Percentiles rank a stretch among this genome's conserved stretches.
phyloP scores from a whole-genome alignment of 352 stramenopile species.

The Phytophthora syringae region DNA sequence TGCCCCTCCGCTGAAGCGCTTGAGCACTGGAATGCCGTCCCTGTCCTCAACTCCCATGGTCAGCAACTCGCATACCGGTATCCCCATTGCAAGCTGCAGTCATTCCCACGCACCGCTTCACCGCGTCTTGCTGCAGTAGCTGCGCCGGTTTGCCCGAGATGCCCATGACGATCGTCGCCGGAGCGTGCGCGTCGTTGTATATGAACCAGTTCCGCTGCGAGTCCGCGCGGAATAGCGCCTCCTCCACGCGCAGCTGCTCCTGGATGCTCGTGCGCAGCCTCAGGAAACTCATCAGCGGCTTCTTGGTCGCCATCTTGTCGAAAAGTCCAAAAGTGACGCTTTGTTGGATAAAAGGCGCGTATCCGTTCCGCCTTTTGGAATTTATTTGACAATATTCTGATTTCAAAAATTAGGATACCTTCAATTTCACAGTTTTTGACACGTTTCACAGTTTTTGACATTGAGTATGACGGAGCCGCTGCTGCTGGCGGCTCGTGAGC shows the following conservation, averaged over 20 bases:
- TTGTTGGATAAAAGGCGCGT: conserved; percentile 10
- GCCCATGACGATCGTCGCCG: conserved; percentile 93
- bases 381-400: too few relatives aligned
- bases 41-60: too few relatives aligned
- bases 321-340: neutral
- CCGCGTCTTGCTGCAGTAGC: conserved; percentile 85
- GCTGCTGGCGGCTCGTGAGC: conserved; percentile 47
- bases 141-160: conserved; percentile 95
- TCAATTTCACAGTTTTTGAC: conserved; percentile 30
- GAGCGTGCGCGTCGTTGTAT: conserved; percentile 71
- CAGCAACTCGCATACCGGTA: too few relatives aligned
- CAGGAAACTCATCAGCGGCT: conserved; percentile 75
- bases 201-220: conserved; percentile 84
- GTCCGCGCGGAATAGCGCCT: conserved; percentile 93
- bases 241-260: conserved; percentile 91
- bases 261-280: conserved; percentile 74
- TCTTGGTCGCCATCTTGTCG: conserved; percentile 28
- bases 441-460: conserved; percentile 29
- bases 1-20: conserved; percentile 98
- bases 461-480: conserved; percentile 34
- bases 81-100: neutral
- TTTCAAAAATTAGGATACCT: too few relatives aligned
- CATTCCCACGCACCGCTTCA: conserved; percentile 70
- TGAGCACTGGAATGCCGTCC: conserved; percentile 88
- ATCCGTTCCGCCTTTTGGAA: too few relatives aligned